Evolutionary conservation across 2,329 filamentous ascomycete genomes (phyloP).

Genomic region (Elsinoe arachidis): DNA sequence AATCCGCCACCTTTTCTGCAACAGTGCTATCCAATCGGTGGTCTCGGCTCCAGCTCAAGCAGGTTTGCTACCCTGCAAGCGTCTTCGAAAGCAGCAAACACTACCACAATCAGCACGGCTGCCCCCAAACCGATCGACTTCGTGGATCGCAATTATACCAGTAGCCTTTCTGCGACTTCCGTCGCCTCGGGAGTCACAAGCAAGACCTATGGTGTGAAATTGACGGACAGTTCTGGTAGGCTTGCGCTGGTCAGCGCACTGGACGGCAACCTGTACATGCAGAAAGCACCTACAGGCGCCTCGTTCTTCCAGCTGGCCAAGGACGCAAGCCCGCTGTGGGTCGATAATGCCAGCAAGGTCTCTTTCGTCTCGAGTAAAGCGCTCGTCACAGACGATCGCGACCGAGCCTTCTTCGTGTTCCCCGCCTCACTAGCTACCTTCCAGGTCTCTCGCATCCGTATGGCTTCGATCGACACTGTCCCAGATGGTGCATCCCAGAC

Average conservation of each 20-base stretch:
- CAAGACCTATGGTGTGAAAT: background rate
- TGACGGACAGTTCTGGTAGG: background rate
- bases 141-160: background rate
- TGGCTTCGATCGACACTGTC: background rate
- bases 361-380: background rate
- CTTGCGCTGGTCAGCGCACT: background rate
- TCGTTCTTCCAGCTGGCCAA: background rate
- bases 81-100: background rate
- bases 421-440: background rate
- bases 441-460: constrained; percentile 1
- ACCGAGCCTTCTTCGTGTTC: constrained; percentile 1
- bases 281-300: background rate
- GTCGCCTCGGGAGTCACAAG: background rate
- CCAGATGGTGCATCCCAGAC: background rate
- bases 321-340: background rate
- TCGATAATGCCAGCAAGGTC: background rate
- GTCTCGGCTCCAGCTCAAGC: background rate
- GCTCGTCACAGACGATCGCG: background rate
- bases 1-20: background rate
- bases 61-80: background rate
- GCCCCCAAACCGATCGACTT: background rate
- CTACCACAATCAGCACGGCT: background rate
- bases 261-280: constrained; percentile 10
- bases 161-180: background rate
- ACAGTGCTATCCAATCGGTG: background rate